Percentiles rank a stretch among this genome's conserved stretches.
phyloP scores from a whole-genome alignment of 1,284 basidiomycete species.

The Heterobasidion irregulare region DNA sequence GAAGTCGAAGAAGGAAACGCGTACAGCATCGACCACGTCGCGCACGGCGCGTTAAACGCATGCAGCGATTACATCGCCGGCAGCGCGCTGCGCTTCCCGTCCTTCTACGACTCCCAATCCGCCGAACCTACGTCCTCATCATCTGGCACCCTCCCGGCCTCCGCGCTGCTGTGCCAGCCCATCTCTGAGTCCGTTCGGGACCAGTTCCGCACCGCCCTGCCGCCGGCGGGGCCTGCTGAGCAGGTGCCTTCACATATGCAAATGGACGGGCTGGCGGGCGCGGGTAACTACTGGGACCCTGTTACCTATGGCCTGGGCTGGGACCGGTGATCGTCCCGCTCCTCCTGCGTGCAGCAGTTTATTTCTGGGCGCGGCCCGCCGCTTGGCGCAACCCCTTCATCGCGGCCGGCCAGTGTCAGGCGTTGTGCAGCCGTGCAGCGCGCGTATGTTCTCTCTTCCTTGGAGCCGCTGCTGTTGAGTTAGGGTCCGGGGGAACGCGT shows the following conservation, averaged over 20 bases:
- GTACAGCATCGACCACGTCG: not conserved
- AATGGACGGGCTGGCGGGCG: not conserved
- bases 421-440: no score
- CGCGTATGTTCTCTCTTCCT: no score
- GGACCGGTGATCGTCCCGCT: no score
- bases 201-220: slow-evolving; percentile 2
- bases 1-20: not conserved
- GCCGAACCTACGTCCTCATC: not conserved
- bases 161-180: slow-evolving; percentile 17
- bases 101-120: not conserved
- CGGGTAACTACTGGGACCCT: not conserved
- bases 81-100: not conserved
- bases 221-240: not conserved
- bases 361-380: no score
- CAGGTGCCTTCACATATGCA: not conserved
- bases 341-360: no score
- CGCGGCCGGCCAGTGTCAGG: no score
- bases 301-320: no score
- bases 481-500: no score
- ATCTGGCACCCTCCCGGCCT: slow-evolving; percentile 10
- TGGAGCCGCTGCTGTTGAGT: no score
- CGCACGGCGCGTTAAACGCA: not conserved
- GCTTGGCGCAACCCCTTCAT: no score
- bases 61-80: not conserved
- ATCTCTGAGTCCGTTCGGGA: slow-evolving; percentile 14